Evolutionary conservation across 2,329 filamentous ascomycete genomes (phyloP).

Genomic region (Phoma sp.): DNA sequence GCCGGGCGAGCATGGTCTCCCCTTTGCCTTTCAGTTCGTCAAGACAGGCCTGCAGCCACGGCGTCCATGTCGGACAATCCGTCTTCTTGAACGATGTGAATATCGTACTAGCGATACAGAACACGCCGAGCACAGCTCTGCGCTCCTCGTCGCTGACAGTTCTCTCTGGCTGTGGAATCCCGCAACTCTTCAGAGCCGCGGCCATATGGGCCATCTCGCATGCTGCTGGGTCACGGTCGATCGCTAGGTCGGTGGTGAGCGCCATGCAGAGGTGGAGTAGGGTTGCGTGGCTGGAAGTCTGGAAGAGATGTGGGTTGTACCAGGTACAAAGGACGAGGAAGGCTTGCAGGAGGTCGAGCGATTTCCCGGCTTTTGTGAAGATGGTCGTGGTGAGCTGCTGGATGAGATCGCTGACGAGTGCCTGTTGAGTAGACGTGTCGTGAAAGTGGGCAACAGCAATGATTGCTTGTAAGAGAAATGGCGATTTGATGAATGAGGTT

Average conservation of each 20-base stretch:
- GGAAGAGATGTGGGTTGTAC: constrained; percentile 16
- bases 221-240: constrained; percentile 4
- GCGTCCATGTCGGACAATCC: constrained; percentile 3
- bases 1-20: background rate
- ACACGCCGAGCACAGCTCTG: constrained; percentile 13
- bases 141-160: constrained; percentile 13
- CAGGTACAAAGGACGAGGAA: constrained; percentile 13
- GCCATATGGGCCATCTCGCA: constrained; percentile 10
- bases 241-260: constrained; percentile 9
- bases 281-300: constrained; percentile 1
- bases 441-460: background rate
- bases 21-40: background rate
- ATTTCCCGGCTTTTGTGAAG: constrained; percentile 1
- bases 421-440: background rate
- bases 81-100: constrained; percentile 11
- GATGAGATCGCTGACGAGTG: background rate
- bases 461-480: background rate
- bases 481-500: background rate
- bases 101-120: constrained; percentile 8
- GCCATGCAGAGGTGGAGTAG: constrained; percentile 19
- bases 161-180: constrained; percentile 5
- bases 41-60: constrained; percentile 6
- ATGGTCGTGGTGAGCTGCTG: background rate
- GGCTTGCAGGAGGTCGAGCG: constrained; percentile 7
- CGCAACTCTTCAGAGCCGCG: constrained; percentile 9